Conservation (phyloP, 2,329 filamentous ascomycete genomes). For the Pyrenochaeta sp. region DNA sequence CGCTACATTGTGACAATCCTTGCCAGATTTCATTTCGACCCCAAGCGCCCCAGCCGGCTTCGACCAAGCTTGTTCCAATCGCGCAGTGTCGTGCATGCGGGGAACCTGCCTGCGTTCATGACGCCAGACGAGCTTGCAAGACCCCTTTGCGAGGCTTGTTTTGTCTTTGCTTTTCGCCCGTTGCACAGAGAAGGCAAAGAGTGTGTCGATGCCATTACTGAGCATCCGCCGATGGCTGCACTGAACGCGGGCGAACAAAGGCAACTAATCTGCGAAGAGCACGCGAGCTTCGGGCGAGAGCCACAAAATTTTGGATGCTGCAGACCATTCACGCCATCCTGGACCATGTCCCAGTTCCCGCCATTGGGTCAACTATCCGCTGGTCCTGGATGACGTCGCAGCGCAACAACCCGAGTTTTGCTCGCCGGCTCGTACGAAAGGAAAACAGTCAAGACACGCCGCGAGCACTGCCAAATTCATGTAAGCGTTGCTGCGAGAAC, state of each 20-base stretch:
- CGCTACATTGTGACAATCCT: constrained; percentile 19
- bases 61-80: constrained; percentile 29
- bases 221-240: background rate
- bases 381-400: background rate
- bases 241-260: background rate
- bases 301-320: too few species aligned
- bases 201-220: constrained; percentile 16
- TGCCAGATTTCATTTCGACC: constrained; percentile 23
- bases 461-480: constrained; percentile 1
- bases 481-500: background rate
- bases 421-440: background rate
- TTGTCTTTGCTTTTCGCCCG: constrained; percentile 17
- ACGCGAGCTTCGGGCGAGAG: too few species aligned
- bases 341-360: too few species aligned
- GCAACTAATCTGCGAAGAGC: constrained; percentile 2
- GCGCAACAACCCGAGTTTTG: background rate
- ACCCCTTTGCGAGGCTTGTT: constrained; percentile 24
- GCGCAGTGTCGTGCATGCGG: constrained; percentile 29
- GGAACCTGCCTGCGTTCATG: constrained; percentile 23
- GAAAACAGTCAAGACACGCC: background rate
- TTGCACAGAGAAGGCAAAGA: too few species aligned
- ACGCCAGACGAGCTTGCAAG: too few species aligned
- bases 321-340: too few species aligned
- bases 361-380: background rate
- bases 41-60: constrained; percentile 42